Percentiles rank a stretch among this genome's conserved stretches.
phyloP scores from a whole-genome alignment of 495 filamentous ascomycete genomes.

The Neurospora sp. region DNA sequence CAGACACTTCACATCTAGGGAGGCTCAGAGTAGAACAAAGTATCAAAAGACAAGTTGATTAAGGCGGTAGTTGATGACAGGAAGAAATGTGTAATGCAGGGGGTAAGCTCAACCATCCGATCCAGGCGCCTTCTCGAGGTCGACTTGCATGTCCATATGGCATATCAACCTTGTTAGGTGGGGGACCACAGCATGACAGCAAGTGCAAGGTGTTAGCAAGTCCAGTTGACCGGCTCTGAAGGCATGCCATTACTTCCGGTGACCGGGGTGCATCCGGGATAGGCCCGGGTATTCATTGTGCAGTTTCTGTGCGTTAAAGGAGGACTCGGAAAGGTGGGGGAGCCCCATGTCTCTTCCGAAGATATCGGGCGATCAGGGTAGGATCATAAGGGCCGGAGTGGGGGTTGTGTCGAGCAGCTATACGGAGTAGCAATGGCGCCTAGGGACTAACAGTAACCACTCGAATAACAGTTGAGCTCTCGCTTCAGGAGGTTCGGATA shows the following conservation, averaged over 20 bases:
- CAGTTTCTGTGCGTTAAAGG: not conserved
- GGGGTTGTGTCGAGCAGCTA: not conserved
- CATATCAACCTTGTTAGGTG: not conserved
- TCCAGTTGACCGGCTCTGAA: not conserved
- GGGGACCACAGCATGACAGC: not conserved
- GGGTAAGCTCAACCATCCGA: not conserved
- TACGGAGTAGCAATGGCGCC: not conserved
- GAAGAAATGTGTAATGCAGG: not conserved
- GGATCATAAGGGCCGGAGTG: not conserved
- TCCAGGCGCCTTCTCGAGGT: not conserved
- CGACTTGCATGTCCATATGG: not conserved
- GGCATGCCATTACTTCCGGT: not conserved
- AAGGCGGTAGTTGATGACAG: not conserved
- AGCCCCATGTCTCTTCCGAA: not conserved
- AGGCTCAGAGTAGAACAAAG: not conserved
- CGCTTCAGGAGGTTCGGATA: not conserved
- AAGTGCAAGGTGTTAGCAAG: not conserved
- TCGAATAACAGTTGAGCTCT: not conserved
- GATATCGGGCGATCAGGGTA: not conserved
- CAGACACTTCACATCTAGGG: not conserved
- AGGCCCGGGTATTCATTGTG: not conserved
- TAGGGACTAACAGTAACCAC: not conserved
- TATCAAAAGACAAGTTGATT: not conserved
- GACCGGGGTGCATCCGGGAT: not conserved
- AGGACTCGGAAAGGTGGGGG: not conserved